These are phyloP conservation scores for Micromonas pusilla DNA, from an alignment of 139 green algal species.

Conservation along the genomic window DNA sequence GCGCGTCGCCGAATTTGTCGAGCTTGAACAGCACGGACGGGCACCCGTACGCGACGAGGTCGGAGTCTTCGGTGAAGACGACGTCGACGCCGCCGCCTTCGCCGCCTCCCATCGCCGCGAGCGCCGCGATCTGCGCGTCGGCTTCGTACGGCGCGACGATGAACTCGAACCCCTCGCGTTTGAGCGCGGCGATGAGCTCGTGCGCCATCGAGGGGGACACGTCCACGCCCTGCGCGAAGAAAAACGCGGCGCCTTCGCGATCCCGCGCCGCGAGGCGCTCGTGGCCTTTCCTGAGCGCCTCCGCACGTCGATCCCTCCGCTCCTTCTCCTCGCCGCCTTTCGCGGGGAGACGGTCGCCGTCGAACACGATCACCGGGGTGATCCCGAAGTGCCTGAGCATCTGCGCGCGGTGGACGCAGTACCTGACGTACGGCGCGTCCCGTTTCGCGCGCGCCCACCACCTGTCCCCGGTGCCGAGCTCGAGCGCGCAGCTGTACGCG, in stretches of 20 bases:
- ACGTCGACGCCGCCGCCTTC: constrained; percentile 50
- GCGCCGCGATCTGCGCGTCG: constrained; percentile 81
- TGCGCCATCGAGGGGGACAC: constrained; percentile 76
- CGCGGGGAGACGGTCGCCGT: constrained; percentile 80
- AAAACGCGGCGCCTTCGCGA: constrained; percentile 18
- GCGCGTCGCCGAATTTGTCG: constrained; percentile 66
- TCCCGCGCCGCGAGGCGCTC: not conserved
- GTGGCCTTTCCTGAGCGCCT: not conserved
- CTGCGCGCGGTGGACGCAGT: constrained; percentile 76
- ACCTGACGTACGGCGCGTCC: constrained; percentile 59
- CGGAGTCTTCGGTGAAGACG: constrained; percentile 93
- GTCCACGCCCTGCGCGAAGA: constrained; percentile 57
- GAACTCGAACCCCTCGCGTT: constrained; percentile 53
- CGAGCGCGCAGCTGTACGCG: constrained; percentile 73
- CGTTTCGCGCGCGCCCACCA: not conserved
- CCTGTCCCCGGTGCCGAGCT: constrained; percentile 66
- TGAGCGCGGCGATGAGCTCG: constrained; percentile 53
- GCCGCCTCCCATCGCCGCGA: constrained; percentile 42
- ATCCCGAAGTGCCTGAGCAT: constrained; percentile 66
- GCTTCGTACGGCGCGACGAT: constrained; percentile 96
- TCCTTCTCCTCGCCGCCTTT: constrained; percentile 78
- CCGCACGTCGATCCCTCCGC: constrained; percentile 43
- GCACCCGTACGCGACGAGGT: constrained; percentile 92
- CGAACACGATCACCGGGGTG: constrained; percentile 83
- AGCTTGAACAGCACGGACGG: constrained; percentile 88